Evolutionary conservation across 1,284 basidiomycete genomes (phyloP).

Genomic region (Rhodotorula sp.): DNA sequence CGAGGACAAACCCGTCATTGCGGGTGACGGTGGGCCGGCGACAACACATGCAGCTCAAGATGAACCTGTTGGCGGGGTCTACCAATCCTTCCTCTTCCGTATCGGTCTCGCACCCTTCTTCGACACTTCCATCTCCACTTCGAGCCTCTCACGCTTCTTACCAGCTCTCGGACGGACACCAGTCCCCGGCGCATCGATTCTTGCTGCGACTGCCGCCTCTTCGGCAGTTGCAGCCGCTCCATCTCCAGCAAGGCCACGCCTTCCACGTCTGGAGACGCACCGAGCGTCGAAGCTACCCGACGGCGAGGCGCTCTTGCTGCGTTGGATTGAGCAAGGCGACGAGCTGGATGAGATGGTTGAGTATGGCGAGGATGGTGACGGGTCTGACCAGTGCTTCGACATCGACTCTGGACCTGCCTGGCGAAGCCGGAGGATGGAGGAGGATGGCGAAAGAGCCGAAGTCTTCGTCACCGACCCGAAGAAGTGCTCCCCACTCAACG

Average conservation of each 20-base stretch:
- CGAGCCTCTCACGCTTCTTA: neutral
- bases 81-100: constrained; percentile 15
- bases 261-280: constrained; percentile 38
- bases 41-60: no score
- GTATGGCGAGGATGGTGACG: constrained; percentile 51
- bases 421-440: constrained; percentile 49
- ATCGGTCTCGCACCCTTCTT: neutral
- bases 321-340: constrained; percentile 23
- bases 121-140: neutral
- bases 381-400: constrained; percentile 45
- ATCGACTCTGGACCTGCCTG: constrained; percentile 65
- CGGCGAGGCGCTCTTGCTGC: constrained; percentile 12
- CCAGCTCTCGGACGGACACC: constrained; percentile 3
- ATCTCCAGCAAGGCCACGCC: neutral
- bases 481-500: constrained; percentile 53
- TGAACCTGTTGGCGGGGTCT: no score
- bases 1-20: no score
- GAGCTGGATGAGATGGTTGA: neutral
- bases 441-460: constrained; percentile 58
- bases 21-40: no score
- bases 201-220: constrained; percentile 10
- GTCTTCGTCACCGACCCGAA: constrained; percentile 77
- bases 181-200: constrained; percentile 22
- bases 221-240: neutral
- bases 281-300: constrained; percentile 24